Conservation (phyloP, 257 asterid species). For the Lycium barbarum region DNA sequence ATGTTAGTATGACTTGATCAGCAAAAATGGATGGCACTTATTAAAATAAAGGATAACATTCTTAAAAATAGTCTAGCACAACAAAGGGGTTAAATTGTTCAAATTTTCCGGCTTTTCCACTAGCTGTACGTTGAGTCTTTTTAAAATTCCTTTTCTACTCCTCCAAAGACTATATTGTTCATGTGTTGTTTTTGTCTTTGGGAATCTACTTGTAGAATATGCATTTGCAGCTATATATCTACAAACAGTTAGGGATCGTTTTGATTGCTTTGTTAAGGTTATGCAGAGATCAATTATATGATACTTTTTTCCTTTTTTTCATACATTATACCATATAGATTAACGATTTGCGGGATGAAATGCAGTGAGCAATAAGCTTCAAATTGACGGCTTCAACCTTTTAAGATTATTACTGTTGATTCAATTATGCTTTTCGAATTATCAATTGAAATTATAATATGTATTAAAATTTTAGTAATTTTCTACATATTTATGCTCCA, state of each 20-base stretch:
- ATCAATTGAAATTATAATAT: not conserved
- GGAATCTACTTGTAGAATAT: not conserved
- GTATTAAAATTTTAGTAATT: no score
- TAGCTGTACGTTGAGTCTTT: not conserved
- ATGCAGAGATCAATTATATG: no score
- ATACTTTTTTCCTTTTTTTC: no score
- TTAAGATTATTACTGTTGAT: not conserved
- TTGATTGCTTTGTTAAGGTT: not conserved
- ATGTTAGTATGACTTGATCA: not conserved
- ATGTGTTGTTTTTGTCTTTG: not conserved
- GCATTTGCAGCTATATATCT: no score
- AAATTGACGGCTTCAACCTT: not conserved
- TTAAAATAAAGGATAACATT: not conserved
- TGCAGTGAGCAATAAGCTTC: not conserved
- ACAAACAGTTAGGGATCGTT: no score
- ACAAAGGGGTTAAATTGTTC: not conserved
- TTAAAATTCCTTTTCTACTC: not conserved
- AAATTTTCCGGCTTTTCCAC: not conserved
- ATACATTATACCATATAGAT: no score
- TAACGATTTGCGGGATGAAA: no score
- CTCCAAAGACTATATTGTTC: not conserved
- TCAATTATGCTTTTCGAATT: not conserved
- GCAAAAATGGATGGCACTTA: not conserved
- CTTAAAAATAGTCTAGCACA: not conserved
- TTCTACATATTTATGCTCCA: no score